Conservation (phyloP, 257 asterid species). For the Henckelia pumila region DNA sequence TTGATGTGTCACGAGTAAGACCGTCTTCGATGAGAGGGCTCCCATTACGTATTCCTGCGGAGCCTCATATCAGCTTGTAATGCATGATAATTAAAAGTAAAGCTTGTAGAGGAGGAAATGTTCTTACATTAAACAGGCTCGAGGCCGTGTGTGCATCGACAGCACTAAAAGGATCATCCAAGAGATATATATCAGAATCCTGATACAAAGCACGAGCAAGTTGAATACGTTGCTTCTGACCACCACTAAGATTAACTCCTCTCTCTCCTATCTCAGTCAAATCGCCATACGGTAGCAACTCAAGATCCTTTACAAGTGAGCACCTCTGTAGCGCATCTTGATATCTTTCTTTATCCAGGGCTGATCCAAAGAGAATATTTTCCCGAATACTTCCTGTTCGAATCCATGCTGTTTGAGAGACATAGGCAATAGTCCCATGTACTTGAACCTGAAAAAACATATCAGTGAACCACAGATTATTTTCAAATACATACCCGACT, state of each 20-base stretch:
- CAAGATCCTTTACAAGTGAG: conserved; percentile 77
- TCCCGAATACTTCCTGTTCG: conserved; percentile 89
- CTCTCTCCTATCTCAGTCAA: conserved; percentile 58
- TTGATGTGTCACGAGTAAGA: not conserved
- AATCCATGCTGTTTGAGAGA: conserved; percentile 97
- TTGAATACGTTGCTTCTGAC: conserved; percentile 34
- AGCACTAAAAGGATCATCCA: conserved; percentile 35
- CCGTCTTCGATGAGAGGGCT: not conserved
- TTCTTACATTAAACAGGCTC: conserved; percentile 17
- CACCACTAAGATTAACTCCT: conserved; percentile 35
- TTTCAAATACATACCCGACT: not conserved
- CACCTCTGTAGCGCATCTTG: conserved; percentile 74
- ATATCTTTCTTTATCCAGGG: conserved; percentile 56
- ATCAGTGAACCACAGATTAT: not conserved
- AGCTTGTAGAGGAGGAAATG: not conserved
- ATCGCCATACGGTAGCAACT: conserved; percentile 80
- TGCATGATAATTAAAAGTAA: not conserved
- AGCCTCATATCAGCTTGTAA: not conserved
- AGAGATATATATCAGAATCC: conserved; percentile 31
- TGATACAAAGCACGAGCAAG: conserved; percentile 33
- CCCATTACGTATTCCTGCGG: not conserved
- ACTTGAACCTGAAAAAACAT: conserved; percentile 54
- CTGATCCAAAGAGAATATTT: conserved; percentile 77
- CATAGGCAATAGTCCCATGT: conserved; percentile 77
- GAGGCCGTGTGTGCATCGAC: conserved; percentile 34